phyloP scores from a whole-genome alignment of 2,329 filamentous ascomycete species.

The Fusarium heterosporum region DNA sequence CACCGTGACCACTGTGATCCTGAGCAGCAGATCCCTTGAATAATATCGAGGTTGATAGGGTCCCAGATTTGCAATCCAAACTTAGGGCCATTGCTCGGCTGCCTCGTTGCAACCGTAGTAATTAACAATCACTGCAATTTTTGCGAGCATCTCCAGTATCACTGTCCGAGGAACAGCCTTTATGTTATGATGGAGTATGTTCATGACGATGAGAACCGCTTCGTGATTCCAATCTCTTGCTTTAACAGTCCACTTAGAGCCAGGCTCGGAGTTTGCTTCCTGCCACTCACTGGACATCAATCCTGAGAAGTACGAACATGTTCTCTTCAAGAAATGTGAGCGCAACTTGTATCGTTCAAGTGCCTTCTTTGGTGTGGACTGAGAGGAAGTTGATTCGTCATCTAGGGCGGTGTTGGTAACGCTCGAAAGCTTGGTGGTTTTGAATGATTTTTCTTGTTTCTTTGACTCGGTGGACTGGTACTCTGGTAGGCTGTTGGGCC shows the following conservation, averaged over 20 bases:
- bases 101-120: not conserved
- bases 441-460: not conserved
- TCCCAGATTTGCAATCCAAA: not conserved
- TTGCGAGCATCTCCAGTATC: fast-evolving
- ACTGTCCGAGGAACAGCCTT: not conserved
- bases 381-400: not conserved
- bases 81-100: not conserved
- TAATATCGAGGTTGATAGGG: fast-evolving
- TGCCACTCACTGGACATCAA: not conserved
- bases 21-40: not conserved
- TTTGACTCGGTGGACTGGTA: not conserved
- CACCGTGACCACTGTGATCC: fast-evolving
- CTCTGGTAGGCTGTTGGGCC: not conserved
- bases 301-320: not conserved
- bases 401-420: not conserved
- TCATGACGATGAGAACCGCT: not conserved
- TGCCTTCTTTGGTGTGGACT: not conserved
- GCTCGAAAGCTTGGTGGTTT: no score
- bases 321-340: not conserved
- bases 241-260: not conserved
- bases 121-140: not conserved
- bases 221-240: not conserved
- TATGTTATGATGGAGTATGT: not conserved
- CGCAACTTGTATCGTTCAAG: not conserved
- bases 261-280: not conserved